These are phyloP conservation scores for Penicillium goetzii DNA, from an alignment of 495 filamentous ascomycete genomes.

Conservation along the genomic window DNA sequence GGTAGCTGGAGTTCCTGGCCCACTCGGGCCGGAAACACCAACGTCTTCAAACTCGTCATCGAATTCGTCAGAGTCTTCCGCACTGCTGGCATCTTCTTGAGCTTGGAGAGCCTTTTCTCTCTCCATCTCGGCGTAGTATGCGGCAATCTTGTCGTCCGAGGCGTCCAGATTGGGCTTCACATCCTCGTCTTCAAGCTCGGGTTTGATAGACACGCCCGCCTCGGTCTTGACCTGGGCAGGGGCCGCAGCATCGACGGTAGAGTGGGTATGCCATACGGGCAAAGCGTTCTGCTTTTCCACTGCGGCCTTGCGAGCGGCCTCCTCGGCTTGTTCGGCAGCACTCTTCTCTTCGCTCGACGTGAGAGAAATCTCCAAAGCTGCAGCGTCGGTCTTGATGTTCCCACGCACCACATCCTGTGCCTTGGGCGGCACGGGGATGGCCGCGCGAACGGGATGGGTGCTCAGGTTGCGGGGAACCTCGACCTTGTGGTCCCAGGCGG, in stretches of 20 bases:
- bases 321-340: slow-evolving; percentile 74
- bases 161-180: slow-evolving; percentile 52
- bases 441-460: slow-evolving; percentile 58
- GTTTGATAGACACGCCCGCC: slow-evolving; percentile 42
- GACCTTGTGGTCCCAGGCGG: slow-evolving; percentile 61
- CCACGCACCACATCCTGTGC: slow-evolving; percentile 72
- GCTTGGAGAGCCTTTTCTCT: slow-evolving; percentile 53
- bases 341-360: slow-evolving; percentile 73
- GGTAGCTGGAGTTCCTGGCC: slow-evolving; percentile 42
- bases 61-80: slow-evolving; percentile 53
- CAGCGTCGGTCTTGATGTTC: slow-evolving; percentile 64
- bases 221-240: slow-evolving; percentile 39
- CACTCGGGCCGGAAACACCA: slow-evolving; percentile 44
- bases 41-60: slow-evolving; percentile 57
- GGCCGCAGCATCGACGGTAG: slow-evolving; percentile 63
- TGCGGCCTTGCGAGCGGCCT: slow-evolving; percentile 70
- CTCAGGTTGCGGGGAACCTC: slow-evolving; percentile 53
- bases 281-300: slow-evolving; percentile 82
- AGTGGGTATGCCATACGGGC: slow-evolving; percentile 87
- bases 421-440: slow-evolving; percentile 46
- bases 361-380: slow-evolving; percentile 77
- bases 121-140: slow-evolving; percentile 57
- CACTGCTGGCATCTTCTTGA: slow-evolving; percentile 49
- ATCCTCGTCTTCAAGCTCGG: slow-evolving; percentile 58
- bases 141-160: slow-evolving; percentile 54